Percentiles rank a stretch among this genome's conserved stretches.
Conservation (phyloP, 2,329 filamentous ascomycete species). For the Plectosphaerella sp. region DNA sequence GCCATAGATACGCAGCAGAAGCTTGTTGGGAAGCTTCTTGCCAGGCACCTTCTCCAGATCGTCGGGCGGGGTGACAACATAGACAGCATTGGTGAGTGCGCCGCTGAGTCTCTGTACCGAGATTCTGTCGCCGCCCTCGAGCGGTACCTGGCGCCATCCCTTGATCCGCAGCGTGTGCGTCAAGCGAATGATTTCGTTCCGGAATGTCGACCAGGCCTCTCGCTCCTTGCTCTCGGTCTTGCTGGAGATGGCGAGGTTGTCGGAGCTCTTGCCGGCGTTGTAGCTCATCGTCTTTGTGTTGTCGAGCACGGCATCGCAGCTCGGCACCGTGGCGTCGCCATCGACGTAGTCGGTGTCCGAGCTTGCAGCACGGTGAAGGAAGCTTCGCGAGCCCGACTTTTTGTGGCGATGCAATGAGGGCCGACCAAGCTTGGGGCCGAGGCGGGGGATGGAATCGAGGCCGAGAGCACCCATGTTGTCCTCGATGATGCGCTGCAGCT, state of each 20-base stretch:
- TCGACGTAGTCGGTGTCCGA: constrained; percentile 86
- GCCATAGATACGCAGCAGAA: constrained; percentile 88
- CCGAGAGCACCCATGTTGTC: constrained; percentile 56
- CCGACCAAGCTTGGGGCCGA: constrained; percentile 38
- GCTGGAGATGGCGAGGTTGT: constrained; percentile 35
- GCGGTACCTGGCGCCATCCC: constrained; percentile 80
- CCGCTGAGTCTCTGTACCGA: constrained; percentile 77
- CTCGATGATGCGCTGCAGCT: constrained; percentile 75
- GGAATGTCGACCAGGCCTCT: constrained; percentile 81
- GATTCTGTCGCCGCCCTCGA: constrained; percentile 65
- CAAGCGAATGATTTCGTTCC: constrained; percentile 84
- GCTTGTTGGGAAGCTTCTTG: constrained; percentile 54
- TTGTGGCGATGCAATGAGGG: constrained; percentile 27
- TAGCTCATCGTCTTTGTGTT: constrained; percentile 87
- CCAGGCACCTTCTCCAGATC: constrained; percentile 42
- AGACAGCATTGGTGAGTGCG: constrained; percentile 93
- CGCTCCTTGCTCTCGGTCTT: constrained; percentile 60
- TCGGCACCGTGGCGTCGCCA: constrained; percentile 76
- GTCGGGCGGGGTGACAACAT: constrained; percentile 80
- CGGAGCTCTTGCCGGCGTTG: constrained; percentile 39
- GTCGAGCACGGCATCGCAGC: constrained; percentile 79
- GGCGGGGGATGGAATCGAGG: constrained; percentile 37
- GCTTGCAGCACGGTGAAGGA: constrained; percentile 49
- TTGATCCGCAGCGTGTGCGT: constrained; percentile 86
- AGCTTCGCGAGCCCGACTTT: constrained; percentile 33